Evolutionary conservation across 352 stramenopile species (phyloP).

Genomic region (Pythium grandisporangium): DNA sequence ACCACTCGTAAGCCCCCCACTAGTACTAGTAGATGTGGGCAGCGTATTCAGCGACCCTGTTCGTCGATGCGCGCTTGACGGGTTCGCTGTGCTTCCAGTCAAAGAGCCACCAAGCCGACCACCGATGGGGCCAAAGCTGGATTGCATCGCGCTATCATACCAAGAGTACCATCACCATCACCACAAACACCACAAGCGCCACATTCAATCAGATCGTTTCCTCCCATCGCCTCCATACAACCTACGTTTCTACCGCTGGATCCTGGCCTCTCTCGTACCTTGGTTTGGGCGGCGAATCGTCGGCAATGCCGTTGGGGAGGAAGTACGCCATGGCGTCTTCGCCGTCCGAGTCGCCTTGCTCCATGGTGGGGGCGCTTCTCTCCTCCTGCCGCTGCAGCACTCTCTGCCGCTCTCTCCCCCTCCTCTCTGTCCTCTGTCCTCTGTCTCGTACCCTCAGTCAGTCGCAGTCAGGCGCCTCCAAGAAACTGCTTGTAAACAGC

Average conservation of each 20-base stretch:
- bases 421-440: background rate
- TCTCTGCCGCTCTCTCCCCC: background rate
- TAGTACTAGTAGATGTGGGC: conserved; percentile 1
- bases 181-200: too few relatives aligned
- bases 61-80: conserved; percentile 2
- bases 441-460: background rate
- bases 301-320: conserved; percentile 73
- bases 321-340: conserved; percentile 72
- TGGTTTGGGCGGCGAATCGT: conserved; percentile 69
- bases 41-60: conserved; percentile 2
- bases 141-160: background rate
- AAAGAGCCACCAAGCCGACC: conserved; percentile 8
- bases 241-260: background rate
- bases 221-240: background rate
- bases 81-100: background rate
- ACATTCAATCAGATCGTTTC: background rate
- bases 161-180: too few relatives aligned
- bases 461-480: background rate
- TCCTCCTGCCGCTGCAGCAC: too few relatives aligned
- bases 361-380: too few relatives aligned
- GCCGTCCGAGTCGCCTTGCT: conserved; percentile 33
- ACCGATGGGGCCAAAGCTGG: conserved; percentile 14
- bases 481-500: background rate
- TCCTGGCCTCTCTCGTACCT: conserved; percentile 20
- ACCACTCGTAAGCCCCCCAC: too few relatives aligned